phyloP scores from a whole-genome alignment of 768 basidiomycete species.

The Russula earlei region DNA sequence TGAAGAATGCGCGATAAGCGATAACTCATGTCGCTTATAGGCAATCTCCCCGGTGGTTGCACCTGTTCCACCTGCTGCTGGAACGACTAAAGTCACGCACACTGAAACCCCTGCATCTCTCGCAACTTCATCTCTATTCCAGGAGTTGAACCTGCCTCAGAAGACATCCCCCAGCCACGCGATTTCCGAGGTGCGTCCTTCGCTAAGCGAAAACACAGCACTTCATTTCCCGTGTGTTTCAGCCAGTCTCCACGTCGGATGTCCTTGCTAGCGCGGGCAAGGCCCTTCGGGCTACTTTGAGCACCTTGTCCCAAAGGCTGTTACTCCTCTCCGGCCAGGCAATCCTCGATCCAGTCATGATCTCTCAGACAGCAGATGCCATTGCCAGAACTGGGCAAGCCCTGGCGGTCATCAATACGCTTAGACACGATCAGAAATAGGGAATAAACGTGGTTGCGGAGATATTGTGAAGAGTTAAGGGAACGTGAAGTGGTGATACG shows the following conservation, averaged over 20 bases:
- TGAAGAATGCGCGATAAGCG: not conserved
- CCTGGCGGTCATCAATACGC: slow-evolving; percentile 8
- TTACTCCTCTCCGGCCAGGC: slow-evolving; percentile 7
- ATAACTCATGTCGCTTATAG: not conserved
- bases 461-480: slow-evolving; percentile 9
- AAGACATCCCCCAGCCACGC: not conserved
- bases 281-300: slow-evolving; percentile 10
- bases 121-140: not conserved
- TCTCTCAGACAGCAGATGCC: slow-evolving; percentile 19
- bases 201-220: not conserved
- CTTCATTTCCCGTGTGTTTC: not conserved
- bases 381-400: slow-evolving; percentile 18
- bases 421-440: slow-evolving; percentile 11
- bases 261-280: not conserved
- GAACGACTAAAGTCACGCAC: not conserved
- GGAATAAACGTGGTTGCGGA: slow-evolving; percentile 1
- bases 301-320: slow-evolving; percentile 13
- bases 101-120: not conserved
- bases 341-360: slow-evolving; percentile 8
- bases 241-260: not conserved
- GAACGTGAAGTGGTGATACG: not conserved
- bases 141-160: not conserved
- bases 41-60: not conserved
- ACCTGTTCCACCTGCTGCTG: not conserved
- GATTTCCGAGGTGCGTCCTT: slow-evolving; percentile 1